These are phyloP conservation scores for Alternaria hordeiaustralica DNA, from an alignment of 2,329 filamentous ascomycete species.

Conservation along the genomic window DNA sequence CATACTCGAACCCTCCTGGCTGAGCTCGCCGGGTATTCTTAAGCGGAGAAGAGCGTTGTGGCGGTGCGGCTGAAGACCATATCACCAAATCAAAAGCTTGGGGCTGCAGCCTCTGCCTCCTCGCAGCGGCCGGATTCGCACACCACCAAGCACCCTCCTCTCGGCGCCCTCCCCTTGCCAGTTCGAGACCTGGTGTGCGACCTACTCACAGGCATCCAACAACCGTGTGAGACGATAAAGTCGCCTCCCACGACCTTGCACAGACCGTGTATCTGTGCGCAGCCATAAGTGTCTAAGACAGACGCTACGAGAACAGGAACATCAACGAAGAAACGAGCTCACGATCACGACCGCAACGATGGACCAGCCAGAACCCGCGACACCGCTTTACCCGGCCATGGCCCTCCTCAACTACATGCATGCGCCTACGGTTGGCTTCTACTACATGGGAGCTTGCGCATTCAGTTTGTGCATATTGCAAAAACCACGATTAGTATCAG, in stretches of 20 bases:
- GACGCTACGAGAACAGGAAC: not conserved
- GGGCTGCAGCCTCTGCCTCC: conserved; percentile 2
- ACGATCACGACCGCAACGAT: conserved; percentile 14
- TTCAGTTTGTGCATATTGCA: conserved; percentile 42
- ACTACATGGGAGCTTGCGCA: conserved; percentile 34
- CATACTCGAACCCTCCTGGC: not conserved
- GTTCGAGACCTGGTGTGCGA: not conserved
- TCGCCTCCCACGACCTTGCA: not conserved
- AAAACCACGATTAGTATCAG: conserved; percentile 34
- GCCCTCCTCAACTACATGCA: conserved; percentile 43
- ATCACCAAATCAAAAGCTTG: conserved; percentile 7
- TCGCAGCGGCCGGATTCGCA: conserved; percentile 3
- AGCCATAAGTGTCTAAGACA: not conserved
- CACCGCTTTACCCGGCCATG: conserved; percentile 29
- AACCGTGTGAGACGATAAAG: not conserved
- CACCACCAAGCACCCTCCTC: conserved; percentile 4
- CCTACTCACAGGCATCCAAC: not conserved
- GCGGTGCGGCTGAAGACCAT: conserved; percentile 19
- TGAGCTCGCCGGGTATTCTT: conserved; percentile 8
- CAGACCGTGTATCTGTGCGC: not conserved
- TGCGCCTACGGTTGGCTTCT: conserved; percentile 40
- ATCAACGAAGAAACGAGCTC: not conserved
- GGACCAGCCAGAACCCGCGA: conserved; percentile 8
- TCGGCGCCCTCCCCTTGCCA: conserved; percentile 2
- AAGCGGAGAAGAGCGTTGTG: conserved; percentile 14